Evolutionary conservation across 805 yeast genomes (phyloP), one percentile per base, ranked within the genome.

Genomic region (Candida golubevii): DNA sequence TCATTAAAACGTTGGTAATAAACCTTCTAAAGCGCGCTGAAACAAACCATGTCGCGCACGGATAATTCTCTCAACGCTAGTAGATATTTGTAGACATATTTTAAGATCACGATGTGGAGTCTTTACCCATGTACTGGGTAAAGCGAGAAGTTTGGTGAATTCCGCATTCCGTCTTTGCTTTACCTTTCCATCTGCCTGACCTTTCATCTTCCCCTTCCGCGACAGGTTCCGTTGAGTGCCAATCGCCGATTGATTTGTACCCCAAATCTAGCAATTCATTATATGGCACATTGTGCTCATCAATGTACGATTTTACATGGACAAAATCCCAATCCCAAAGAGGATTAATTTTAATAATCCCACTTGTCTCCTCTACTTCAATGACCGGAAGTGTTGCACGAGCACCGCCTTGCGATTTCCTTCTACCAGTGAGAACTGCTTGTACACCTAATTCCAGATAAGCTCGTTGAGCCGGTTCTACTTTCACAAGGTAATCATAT

Each of bases 141-240:
- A 85, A 91, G 50, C 85, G 78, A 26, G 83, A 76, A 1, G 90
- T 79, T 55, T 83, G 85, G 59, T 91, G 98, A 42, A 91, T 89
- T 3, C 98, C 98, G 67, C 98, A 91, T 62, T 91, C 98, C 0
- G 96, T 88, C 70, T 91, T 91, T 9, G 80, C 75, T 61, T 84
- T 78, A 2, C 97, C 97, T 71, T 85, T 84, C 98, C 98, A 91
- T 58, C 98, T 78, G 1, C 98, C 98, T n/a, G 93, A 80, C 52
- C 98, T 78, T 63, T 91, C 98, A 59, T 91, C 97, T 60, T 88
- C 97, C 8, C 95, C 96, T 36, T 85, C 96, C 7, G 69, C 75
- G 9, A 88, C 95, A 2, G 98, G 97, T 28, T 67, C 80, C 0
- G 98, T 91, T 1, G 96, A 87, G 63, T 91, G 98, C 78, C 90